Evolutionary conservation across 768 basidiomycete genomes (phyloP).

Genomic region (Mycena polygramma): DNA sequence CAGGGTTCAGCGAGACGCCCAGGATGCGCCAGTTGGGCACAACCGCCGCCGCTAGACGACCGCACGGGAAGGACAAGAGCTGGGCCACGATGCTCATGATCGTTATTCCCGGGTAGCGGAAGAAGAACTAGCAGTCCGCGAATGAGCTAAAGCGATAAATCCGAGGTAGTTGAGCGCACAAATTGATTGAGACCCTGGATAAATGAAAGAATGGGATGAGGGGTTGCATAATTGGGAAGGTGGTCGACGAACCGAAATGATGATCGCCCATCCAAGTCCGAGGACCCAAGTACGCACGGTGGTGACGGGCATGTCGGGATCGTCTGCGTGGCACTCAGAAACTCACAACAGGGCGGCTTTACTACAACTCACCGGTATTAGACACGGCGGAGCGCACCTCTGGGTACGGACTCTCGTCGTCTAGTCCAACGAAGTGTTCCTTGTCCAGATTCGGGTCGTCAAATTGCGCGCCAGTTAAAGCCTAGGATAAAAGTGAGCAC

Average conservation of each 20-base stretch:
- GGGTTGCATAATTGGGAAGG: no score
- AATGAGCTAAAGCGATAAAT: no score
- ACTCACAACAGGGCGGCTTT: slow-evolving; percentile 27
- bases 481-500: slow-evolving; percentile 36
- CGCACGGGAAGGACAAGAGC: slow-evolving; percentile 75
- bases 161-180: not conserved
- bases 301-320: slow-evolving; percentile 68
- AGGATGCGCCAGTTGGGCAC: slow-evolving; percentile 67
- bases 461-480: slow-evolving; percentile 52
- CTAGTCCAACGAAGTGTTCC: slow-evolving; percentile 50
- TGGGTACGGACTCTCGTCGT: slow-evolving; percentile 83
- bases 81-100: slow-evolving; percentile 68
- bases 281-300: slow-evolving; percentile 67
- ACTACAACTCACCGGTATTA: slow-evolving; percentile 45
- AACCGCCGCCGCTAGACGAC: slow-evolving; percentile 67
- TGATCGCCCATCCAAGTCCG: slow-evolving; percentile 65
- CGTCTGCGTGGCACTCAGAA: slow-evolving; percentile 74
- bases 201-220: not conserved
- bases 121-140: no score
- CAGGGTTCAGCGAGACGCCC: slow-evolving; percentile 70
- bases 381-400: slow-evolving; percentile 80
- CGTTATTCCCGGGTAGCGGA: no score
- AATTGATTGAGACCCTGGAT: slow-evolving; percentile 65
- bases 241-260: slow-evolving; percentile 57
- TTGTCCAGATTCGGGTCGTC: slow-evolving; percentile 63